Evolutionary conservation across 2,329 filamentous ascomycete species (phyloP), one percentile per base, ranked within the genome.

Genomic region (Trichoderma oligosporum): DNA sequence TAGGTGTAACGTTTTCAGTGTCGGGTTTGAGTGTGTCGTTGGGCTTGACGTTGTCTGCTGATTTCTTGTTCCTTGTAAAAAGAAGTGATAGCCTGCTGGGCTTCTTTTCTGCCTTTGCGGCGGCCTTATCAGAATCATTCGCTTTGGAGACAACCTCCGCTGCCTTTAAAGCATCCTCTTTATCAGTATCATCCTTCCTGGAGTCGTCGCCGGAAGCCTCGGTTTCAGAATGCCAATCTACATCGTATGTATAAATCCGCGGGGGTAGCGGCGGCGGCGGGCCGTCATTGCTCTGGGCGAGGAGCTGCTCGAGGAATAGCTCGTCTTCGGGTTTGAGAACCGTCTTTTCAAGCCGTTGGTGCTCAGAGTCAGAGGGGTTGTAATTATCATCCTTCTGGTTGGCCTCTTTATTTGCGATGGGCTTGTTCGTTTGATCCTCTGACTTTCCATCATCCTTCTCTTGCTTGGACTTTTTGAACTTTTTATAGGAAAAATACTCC

Each of bases 401-500:
- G 4, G 35, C 33, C 6, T 33, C 39, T n/a, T 41, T 57, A 8
- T 27, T 22, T 33, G 31, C 48, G 27, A 33, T 8, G 36, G 29
- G 9, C 6, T 33, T 29, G 4, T 46, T 56, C 14, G n/a, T 14
- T 1, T 51, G 45, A 16, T 36, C 12, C 12, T 44, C 33, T 11
- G 18, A 1, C 9, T 46, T 38, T 27, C 44, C 31, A 9, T 49
- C 60, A 52, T 71, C 71, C 59, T 82, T 80, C 58, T 82, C 76
- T 2, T 74, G 77, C 64, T 75, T 78, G 67, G 80, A 72, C 70
- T 85, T 83, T 73, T 85, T 86, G 66, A 78, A 73, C 68, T 85
- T 86, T 68, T 82, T 85, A 73, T 79, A 81, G 33, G 76, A 73
- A 62, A 86, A 80, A 69, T 83, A 86, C 69, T 86, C 82, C 60